These are phyloP conservation scores for Chalciporus piperatus DNA, from an alignment of 768 basidiomycete genomes.

Conservation along the genomic window DNA sequence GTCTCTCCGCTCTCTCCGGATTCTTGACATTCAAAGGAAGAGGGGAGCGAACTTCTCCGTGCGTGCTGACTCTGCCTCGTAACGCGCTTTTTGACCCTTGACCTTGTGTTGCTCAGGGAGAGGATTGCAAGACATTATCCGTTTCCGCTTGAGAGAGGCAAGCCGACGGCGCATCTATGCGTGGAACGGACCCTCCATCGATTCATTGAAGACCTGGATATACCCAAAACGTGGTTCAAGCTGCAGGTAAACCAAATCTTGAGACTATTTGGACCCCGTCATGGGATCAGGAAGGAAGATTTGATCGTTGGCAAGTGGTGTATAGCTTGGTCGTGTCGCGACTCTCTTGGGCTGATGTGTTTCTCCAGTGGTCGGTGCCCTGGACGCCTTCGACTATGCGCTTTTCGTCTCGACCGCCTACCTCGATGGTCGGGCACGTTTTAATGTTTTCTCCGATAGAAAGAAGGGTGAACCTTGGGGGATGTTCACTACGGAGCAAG, in stretches of 20 bases:
- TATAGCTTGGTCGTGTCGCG: neutral
- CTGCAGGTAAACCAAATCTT: conserved; percentile 64
- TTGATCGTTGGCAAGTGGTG: conserved; percentile 42
- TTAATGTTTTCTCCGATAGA: conserved; percentile 60
- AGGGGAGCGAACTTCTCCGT: conserved; percentile 39
- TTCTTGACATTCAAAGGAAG: conserved; percentile 44
- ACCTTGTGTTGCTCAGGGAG: conserved; percentile 31
- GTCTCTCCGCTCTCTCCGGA: conserved; percentile 51
- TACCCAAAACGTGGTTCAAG: conserved; percentile 72
- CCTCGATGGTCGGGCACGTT: conserved; percentile 61
- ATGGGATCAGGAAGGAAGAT: conserved; percentile 57
- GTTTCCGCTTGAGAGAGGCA: conserved; percentile 60
- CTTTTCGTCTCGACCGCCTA: conserved; percentile 74
- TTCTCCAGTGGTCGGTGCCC: conserved; percentile 58
- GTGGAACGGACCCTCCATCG: conserved; percentile 69
- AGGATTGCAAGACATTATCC: conserved; percentile 51
- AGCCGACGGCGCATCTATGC: conserved; percentile 63
- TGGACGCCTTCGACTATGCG: conserved; percentile 70
- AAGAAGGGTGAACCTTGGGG: conserved; percentile 68
- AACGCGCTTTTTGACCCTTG: neutral
- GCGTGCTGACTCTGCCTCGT: conserved; percentile 16
- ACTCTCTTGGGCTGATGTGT: neutral
- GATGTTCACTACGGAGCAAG: conserved; percentile 58
- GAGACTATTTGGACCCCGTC: conserved; percentile 44
- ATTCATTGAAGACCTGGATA: conserved; percentile 60